Base-by-base conservation (phyloP, 768 basidiomycete species). In the Suillus brevipes region DNA sequence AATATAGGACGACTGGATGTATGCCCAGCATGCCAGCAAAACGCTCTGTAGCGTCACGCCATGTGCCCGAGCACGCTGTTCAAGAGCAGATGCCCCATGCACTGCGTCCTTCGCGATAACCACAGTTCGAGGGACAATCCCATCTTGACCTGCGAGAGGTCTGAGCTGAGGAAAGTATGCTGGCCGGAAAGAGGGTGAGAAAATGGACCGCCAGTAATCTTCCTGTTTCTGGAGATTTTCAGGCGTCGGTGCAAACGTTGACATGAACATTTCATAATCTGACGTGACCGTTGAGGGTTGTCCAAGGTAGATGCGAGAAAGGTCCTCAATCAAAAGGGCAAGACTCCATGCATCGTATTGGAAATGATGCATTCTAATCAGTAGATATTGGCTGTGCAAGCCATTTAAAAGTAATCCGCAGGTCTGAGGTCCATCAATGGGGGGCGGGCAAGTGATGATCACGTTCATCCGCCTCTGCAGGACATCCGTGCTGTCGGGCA, bases 291-390 rank as follows among this genome's bases (percentile, higher is more conserved):
- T 60, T 10, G 76, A 70, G 16, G 66, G 63, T 20, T 65, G 61
- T 6, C 72, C 77, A 6, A 66, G 64, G 67, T 82, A 84, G 18
- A 81, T 40, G 6, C 69, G 67, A 14, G 72, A 67, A n/a, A 84
- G 74, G 63, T 83, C 81, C 60, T 79, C 71, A 2, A 81, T 58
- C 14, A 84, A 67, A 28, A 83, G 72, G 34, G 69, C 74, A 37
- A 84, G 71, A 68, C 81, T 82, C 80, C 81, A 79, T 8, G 81
- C 83, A 59, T 84, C 83, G 67, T 83, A 84, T 70, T 83, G 83
- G 72, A 82, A 82, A 69, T 84, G 83, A 63, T 84, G 81, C 38
- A 84, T 72, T n/a, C 72, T 71, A n/a, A 78, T 60, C 10, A 78
- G 57, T 6, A 78, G 63, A 53, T 72, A 76, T n/a, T 59, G 64